Base-by-base conservation (phyloP, 78 protist species). In the Dictyostelium intermedium region DNA sequence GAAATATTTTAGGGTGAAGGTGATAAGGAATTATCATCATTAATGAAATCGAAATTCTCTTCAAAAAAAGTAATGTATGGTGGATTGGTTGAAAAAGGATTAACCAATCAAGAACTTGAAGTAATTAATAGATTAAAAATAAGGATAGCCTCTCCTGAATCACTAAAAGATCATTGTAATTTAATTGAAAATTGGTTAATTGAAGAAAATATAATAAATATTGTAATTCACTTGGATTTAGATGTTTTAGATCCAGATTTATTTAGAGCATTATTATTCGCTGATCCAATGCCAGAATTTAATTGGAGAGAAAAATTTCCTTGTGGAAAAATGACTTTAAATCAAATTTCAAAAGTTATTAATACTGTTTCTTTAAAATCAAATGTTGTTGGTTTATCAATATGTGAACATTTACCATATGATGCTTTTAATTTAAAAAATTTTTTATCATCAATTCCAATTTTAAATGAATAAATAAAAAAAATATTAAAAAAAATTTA, bases 321-420 rank as follows among this genome's bases (percentile, higher is more conserved):
- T 34, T 1, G 9, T 32, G 79, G 79, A 5, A 72, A 72, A 32
- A 72, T 72, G 45, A 72, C 47, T 30, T 11, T 72, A 14, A 14
- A n/a, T 32, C 45, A 72, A 72, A 72, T 72, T 16, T 72, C 79
- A 13, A 25, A 43, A 72, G 39, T 72, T 8, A 72, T 70, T 30
- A 70, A 70, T 30, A 41, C 27, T 72, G 79, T 72, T 9, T 32
- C 79, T 25, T 32, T 1, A 16, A 30, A 14, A 11, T 14, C 43
- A 7, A 72, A 72, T 72, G 45, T 72, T 5, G 79, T 72, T 11
- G 14, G 45, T 72, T 11, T 72, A 25, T 25, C 47, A 13, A 72
- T 72, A 72, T 72, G 79, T 30, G 79, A 72, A 72, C 79, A 72
- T 72, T 30, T 34, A 25, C 79, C 79, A 8, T 72, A 72, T 72